These are phyloP conservation scores for Aspergillus wentii DNA, from an alignment of 495 filamentous ascomycete genomes.

Conservation along the genomic window DNA sequence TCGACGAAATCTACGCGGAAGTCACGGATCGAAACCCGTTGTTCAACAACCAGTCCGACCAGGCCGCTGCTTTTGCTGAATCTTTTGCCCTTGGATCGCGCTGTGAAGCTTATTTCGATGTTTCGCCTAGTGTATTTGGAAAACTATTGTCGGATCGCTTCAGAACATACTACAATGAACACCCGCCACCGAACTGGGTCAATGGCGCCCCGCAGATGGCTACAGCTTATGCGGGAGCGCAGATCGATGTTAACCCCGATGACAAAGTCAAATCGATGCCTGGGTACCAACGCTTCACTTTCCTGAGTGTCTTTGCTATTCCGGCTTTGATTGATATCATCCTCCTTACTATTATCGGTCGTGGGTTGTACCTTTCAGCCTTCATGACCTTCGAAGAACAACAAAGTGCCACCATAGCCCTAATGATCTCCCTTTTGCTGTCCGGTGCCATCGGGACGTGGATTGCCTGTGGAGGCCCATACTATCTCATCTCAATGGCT, in stretches of 20 bases:
- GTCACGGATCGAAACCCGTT: conserved; percentile 56
- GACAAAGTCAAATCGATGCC: conserved; percentile 39
- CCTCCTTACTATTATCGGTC: conserved; percentile 50
- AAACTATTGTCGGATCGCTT: conserved; percentile 51
- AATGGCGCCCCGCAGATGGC: conserved; percentile 47
- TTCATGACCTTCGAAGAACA: conserved; percentile 48
- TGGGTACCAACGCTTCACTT: conserved; percentile 49
- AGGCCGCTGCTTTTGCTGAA: conserved; percentile 57
- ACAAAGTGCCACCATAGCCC: conserved; percentile 47
- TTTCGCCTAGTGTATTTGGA: conserved; percentile 49
- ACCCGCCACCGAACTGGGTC: conserved; percentile 48
- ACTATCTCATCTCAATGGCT: conserved; percentile 56
- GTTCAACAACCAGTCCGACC: conserved; percentile 51
- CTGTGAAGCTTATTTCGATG: conserved; percentile 57
- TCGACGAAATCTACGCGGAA: conserved; percentile 58
- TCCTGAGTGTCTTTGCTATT: conserved; percentile 56
- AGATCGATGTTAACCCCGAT: conserved; percentile 52
- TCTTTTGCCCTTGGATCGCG: conserved; percentile 56
- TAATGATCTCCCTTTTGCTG: conserved; percentile 53
- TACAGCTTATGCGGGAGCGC: conserved; percentile 48
- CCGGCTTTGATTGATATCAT: conserved; percentile 58
- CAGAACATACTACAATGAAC: conserved; percentile 41
- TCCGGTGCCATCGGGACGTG: conserved; percentile 55
- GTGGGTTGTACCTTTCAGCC: conserved; percentile 53
- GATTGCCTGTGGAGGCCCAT: conserved; percentile 54